A percentile compares a stretch with the other conserved stretches of the same genome.
These are phyloP conservation scores for Wickerhamiella sergipiensis DNA, from an alignment of 805 yeast genomes.

Conservation along the genomic window DNA sequence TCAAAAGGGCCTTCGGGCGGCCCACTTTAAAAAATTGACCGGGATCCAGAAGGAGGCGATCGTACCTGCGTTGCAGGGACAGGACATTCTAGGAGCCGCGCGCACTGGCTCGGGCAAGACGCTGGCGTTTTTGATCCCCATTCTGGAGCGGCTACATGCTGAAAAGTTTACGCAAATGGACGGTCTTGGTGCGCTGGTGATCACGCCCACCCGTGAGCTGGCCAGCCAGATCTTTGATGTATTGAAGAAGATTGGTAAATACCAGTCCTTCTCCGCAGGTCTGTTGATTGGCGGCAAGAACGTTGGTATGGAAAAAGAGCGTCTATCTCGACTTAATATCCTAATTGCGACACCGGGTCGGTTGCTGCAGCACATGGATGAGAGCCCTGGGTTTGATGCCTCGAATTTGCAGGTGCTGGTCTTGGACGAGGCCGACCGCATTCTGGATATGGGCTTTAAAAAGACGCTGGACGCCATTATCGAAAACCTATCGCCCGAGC, in stretches of 20 bases:
- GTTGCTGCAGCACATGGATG: slow-evolving; percentile 79
- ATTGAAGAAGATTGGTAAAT: slow-evolving; percentile 62
- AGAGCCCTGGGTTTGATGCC: slow-evolving; percentile 66
- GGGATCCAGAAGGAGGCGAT: slow-evolving; percentile 76
- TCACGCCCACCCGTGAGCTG: slow-evolving; percentile 85
- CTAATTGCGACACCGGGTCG: slow-evolving; percentile 89
- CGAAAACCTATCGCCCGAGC: slow-evolving; percentile 58
- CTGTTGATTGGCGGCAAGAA: slow-evolving; percentile 90
- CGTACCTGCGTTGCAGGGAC: slow-evolving; percentile 59
- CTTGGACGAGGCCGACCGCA: slow-evolving; percentile 84
- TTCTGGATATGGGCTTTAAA: slow-evolving; percentile 87
- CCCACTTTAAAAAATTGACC: slow-evolving; percentile 71
- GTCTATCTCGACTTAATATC: slow-evolving; percentile 67
- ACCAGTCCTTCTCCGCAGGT: slow-evolving; percentile 71
- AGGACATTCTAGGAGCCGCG: slow-evolving; percentile 78
- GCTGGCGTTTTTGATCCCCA: slow-evolving; percentile 70
- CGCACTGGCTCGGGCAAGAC: slow-evolving; percentile 88
- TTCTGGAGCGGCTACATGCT: slow-evolving; percentile 44
- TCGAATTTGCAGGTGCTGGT: slow-evolving; percentile 66
- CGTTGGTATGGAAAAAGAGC: slow-evolving; percentile 63
- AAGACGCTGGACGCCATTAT: slow-evolving; percentile 70
- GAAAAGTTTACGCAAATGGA: slow-evolving; percentile 70
- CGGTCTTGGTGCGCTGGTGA: slow-evolving; percentile 77
- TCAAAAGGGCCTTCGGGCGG: slow-evolving; percentile 55
- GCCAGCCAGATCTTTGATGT: slow-evolving; percentile 89